Percentiles rank a stretch among this genome's conserved stretches.
phyloP scores from a whole-genome alignment of 352 stramenopile genomes.

The Globisporangium cylindrosporum region DNA sequence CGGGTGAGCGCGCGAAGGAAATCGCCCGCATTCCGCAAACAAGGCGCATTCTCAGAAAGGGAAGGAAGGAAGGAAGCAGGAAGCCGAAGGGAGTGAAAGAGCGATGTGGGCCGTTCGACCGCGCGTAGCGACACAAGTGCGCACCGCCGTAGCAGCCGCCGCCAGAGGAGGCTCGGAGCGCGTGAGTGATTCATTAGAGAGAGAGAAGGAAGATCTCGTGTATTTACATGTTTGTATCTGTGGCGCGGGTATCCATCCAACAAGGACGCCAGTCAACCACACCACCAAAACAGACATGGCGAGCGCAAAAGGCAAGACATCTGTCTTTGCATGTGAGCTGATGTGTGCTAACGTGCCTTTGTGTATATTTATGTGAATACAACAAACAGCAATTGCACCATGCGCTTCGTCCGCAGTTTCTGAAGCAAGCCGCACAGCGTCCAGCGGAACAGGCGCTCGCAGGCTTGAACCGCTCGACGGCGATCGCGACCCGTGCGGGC shows the following conservation, averaged over 20 bases:
- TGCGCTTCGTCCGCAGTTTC: conserved; percentile 11
- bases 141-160: conserved; percentile 19
- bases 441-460: background rate
- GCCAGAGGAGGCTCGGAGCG: conserved; percentile 12
- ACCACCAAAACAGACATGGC: background rate
- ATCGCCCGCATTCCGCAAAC: conserved; percentile 6
- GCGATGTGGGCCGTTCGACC: conserved; percentile 47
- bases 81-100: background rate
- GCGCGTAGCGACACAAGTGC: conserved; percentile 34
- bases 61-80: background rate
- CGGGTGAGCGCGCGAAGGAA: conserved; percentile 15
- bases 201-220: background rate
- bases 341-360: background rate
- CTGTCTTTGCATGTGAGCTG: background rate
- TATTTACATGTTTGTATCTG: background rate
- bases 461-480: background rate
- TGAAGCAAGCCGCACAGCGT: conserved; percentile 4
- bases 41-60: background rate
- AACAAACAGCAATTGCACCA: conserved; percentile 11
- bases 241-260: background rate
- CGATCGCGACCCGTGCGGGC: background rate
- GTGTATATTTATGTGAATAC: background rate
- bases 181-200: background rate
- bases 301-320: background rate
- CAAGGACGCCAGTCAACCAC: background rate